Evolutionary conservation across 805 yeast genomes (phyloP), one percentile per base, ranked within the genome.

Genomic region (Isabelozyma heimii): DNA sequence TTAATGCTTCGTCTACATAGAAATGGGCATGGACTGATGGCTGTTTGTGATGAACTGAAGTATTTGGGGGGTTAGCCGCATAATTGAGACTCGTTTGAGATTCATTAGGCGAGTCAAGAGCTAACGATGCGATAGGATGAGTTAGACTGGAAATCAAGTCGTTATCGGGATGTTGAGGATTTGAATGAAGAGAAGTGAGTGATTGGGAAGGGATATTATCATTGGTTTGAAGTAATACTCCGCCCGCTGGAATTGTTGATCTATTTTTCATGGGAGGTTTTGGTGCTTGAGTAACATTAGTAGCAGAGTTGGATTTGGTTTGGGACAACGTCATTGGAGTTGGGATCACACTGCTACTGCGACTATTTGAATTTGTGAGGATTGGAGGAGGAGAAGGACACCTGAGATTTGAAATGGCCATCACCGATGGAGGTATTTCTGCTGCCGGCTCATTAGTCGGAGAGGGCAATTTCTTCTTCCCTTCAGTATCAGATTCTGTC

Each of bases 21-120:
- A 88, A 88, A 66, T 87, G 96, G 0, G 94, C 91, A 66, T 88
- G 96, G 52, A 85, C 84, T 0, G 88, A 79, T 14, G 87, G 77
- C 16, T 78, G 61, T 62, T 82, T 79, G 55, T 80, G 79, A 58
- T 80, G 86, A 2, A 53, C 43, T 35, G 59, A 54, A 8, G 59
- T 62, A 12, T 46, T 55, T 4, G 77, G 76, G 3, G 75, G 73
- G 37, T 57, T 57, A 30, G 52, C 39, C 2, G 59, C 47, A 48
- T 57, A 62, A 48, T 70, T 70, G 37, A 69, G 54, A 28, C 63
- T 57, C 6, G 58, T 38, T 14, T 49, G 38, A 2, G 70, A 62
- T 37, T 54, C 57, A 46, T 57, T 57, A 2, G 54, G 48, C 17
- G 30, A 17, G 26, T 42, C 27, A 40, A 28, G 38, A 14, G 17